Evolutionary conservation across 192 early-diverging fungal genomes (phyloP).

Genomic region (Irineochytrium annulatum): DNA sequence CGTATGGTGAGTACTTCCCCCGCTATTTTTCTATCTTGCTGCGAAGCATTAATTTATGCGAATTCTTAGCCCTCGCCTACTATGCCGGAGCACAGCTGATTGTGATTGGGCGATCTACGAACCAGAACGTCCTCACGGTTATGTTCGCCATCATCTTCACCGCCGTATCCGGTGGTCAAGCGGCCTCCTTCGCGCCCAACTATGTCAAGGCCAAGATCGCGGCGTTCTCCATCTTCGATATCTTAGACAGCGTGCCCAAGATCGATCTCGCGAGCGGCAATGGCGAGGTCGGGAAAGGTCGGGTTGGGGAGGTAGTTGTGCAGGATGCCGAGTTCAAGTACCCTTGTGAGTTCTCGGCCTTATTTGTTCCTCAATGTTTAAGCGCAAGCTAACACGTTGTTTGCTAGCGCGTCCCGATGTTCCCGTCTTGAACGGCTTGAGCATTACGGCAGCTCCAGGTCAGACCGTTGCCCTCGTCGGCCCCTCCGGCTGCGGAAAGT

Average conservation of each 20-base stretch:
- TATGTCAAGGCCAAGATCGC: slow-evolving; percentile 76
- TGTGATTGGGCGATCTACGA: slow-evolving; percentile 38
- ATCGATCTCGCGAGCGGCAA: slow-evolving; percentile 51
- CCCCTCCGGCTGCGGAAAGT: slow-evolving; percentile 80
- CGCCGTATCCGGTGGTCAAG: slow-evolving; percentile 77
- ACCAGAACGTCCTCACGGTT: slow-evolving; percentile 39
- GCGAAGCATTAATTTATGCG: slow-evolving; percentile 45
- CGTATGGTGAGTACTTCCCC: slow-evolving; percentile 69
- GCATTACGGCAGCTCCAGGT: slow-evolving; percentile 55
- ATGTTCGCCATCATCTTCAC: slow-evolving; percentile 54
- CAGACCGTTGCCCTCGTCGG: slow-evolving; percentile 84
- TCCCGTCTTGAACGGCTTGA: slow-evolving; percentile 50
- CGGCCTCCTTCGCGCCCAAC: slow-evolving; percentile 67
- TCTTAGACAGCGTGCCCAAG: slow-evolving; percentile 64
- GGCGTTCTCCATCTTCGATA: slow-evolving; percentile 64
- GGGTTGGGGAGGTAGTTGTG: slow-evolving; percentile 60
- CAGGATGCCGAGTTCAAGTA: slow-evolving; percentile 65
- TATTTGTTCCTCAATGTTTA: slow-evolving; percentile 35
- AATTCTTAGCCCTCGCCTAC: slow-evolving; percentile 77
- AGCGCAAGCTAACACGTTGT: slow-evolving; percentile 54
- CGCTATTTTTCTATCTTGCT: neutral
- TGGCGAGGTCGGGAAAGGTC: slow-evolving; percentile 25
- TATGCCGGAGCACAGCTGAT: slow-evolving; percentile 74
- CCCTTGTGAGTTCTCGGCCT: slow-evolving; percentile 72
- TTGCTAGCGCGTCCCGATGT: slow-evolving; percentile 42